phyloP scores from a whole-genome alignment of 2,329 filamentous ascomycete genomes.

The Aureobasidium sp. region DNA sequence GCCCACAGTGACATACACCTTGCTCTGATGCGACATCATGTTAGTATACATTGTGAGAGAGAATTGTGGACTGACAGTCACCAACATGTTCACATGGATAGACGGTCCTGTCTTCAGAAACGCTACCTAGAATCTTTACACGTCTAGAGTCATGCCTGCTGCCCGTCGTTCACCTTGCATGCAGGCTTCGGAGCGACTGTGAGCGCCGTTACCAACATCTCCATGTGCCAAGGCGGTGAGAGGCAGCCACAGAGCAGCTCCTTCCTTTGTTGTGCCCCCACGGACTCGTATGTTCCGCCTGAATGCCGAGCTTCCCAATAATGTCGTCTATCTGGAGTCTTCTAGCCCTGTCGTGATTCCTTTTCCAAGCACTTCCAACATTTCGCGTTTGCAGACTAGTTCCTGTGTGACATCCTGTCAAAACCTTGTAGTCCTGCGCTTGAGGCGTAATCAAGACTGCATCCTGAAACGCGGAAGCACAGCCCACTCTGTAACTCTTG shows the following conservation, averaged over 20 bases:
- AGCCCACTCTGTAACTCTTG: slow-evolving; percentile 9
- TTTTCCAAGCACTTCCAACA: not conserved
- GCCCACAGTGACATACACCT: not conserved
- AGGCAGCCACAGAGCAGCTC: not conserved
- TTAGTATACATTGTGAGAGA: not conserved
- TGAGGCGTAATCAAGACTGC: slow-evolving; percentile 4
- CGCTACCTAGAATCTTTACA: not conserved
- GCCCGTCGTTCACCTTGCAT: not conserved
- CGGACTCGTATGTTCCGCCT: slow-evolving; percentile 5
- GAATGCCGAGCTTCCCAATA: slow-evolving; percentile 1
- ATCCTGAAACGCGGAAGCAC: slow-evolving; percentile 13
- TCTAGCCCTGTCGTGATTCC: not conserved
- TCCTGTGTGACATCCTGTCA: slow-evolving; percentile 7
- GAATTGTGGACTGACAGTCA: not conserved
- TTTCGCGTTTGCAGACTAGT: not conserved
- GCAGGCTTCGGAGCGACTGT: not conserved
- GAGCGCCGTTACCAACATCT: not conserved
- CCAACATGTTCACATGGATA: not conserved
- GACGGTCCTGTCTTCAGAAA: too few relatives aligned
- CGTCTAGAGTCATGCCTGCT: not conserved
- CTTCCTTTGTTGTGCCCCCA: slow-evolving; percentile 8
- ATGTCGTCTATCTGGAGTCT: not conserved
- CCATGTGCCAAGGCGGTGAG: not conserved
- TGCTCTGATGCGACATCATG: not conserved
- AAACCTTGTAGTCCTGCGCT: slow-evolving; percentile 1